Base-by-base conservation (phyloP, 768 basidiomycete species). In the Grammothele lineata region DNA sequence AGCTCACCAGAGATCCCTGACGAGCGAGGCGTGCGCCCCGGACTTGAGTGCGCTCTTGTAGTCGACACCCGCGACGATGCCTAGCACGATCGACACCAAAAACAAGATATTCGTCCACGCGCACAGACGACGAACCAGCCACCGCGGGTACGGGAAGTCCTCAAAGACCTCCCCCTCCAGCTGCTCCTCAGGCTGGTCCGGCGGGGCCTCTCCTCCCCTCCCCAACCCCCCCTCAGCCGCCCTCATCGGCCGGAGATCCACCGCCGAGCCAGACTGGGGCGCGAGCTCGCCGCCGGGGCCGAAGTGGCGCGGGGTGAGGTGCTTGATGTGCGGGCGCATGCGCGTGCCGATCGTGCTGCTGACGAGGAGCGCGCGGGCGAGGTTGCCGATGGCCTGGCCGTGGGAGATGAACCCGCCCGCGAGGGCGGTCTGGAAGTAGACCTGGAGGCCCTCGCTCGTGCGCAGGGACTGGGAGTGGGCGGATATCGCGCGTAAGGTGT, bases 361-460 rank as follows among this genome's bases (percentile, higher is more conserved):
- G 40, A 54, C 43, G 37, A 51, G 47, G 37, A 30, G 27, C 27
- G 27, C 27, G 27, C 27, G 27, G 27, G 14, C 14, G 27, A 30
- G 27, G 27, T 30, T 30, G 8, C 8, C 14, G 27, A 30, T 14
- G 27, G 7, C 27, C 8, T 45, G 34, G 12, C 26, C 51, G 37
- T 52, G 38, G 19, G 50, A 23, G 47, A 56, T 42, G 50, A 48
- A 52, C 8, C 27, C 27, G 23, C 50, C 50, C 9, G 19, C 45
- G 36, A 57, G 42, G 0, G 56, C 45, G 21, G 45, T 48, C 47
- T 62, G 59, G 37, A 61, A 38, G 38, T 57, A 62, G 21, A 48
- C 47, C 38, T 47, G 42, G 26, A 57, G 45, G 27, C 27, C 37
- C 11, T 40, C 12, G 14, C 52, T 56, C 15, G n/a, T 41, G 32